A percentile compares a stretch with the other conserved stretches of the same genome.
These are phyloP conservation scores for Debaryomyces psychrophilus DNA, from an alignment of 1,139 yeast species.

Conservation along the genomic window DNA sequence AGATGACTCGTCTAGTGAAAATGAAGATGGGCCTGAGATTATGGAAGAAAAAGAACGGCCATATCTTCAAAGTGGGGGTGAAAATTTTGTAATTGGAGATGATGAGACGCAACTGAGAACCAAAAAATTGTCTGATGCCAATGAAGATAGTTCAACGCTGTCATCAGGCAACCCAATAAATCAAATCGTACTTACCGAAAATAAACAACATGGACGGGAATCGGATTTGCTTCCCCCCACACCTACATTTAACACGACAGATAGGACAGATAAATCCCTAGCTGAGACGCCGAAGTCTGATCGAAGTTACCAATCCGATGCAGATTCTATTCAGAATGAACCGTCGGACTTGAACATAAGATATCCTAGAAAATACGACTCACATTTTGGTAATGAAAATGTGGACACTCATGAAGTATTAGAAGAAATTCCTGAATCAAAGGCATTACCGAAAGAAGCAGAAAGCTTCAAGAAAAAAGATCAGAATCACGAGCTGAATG, in stretches of 20 bases:
- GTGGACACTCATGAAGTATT: neutral
- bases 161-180: neutral
- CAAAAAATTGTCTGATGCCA: neutral
- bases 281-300: conserved; percentile 40
- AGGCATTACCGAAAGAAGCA: neutral
- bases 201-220: neutral
- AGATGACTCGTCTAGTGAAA: conserved; percentile 23
- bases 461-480: neutral
- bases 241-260: conserved; percentile 25
- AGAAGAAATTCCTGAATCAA: neutral
- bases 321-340: conserved; percentile 42
- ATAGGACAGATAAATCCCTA: conserved; percentile 13
- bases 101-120: neutral
- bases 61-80: neutral
- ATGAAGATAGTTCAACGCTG: neutral
- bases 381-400: neutral
- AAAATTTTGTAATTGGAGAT: neutral
- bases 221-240: conserved; percentile 33
- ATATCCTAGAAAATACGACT: conserved; percentile 5
- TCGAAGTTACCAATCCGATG: conserved; percentile 38
- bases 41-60: conserved; percentile 1
- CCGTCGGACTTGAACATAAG: conserved; percentile 32
- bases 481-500: neutral
- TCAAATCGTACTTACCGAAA: neutral
- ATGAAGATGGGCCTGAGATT: conserved; percentile 8